These are phyloP conservation scores for Quercus dentata DNA, from an alignment of 306 rosid genomes.

Conservation along the genomic window DNA sequence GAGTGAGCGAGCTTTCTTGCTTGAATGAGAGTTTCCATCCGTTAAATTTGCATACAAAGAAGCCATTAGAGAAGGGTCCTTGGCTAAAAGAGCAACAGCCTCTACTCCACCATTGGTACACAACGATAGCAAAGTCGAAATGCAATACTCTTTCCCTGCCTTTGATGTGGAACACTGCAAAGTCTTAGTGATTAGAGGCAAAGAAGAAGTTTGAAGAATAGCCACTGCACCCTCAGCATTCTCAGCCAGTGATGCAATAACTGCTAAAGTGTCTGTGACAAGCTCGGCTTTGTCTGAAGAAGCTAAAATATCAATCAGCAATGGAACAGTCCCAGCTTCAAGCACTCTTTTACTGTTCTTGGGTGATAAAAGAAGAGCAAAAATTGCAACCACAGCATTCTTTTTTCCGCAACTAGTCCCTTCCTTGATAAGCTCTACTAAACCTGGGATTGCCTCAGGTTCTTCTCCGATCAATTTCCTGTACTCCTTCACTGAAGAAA, in stretches of 20 bases:
- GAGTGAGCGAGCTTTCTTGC: slow-evolving; percentile 66
- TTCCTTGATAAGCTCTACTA: slow-evolving; percentile 50
- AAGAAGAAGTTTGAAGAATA: slow-evolving; percentile 28
- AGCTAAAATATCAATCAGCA: slow-evolving; percentile 40
- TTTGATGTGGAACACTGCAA: slow-evolving; percentile 25
- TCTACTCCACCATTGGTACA: slow-evolving; percentile 54
- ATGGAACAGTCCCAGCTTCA: slow-evolving; percentile 46
- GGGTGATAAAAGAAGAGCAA: slow-evolving; percentile 51
- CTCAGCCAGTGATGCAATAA: slow-evolving; percentile 58
- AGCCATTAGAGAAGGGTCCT: slow-evolving; percentile 48
- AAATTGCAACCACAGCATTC: slow-evolving; percentile 72
- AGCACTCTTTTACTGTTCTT: slow-evolving; percentile 47
- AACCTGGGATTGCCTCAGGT: slow-evolving; percentile 42
- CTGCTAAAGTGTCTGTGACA: slow-evolving; percentile 47
- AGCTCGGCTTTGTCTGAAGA: slow-evolving; percentile 47
- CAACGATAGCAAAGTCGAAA: slow-evolving; percentile 52
- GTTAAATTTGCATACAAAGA: slow-evolving; percentile 53
- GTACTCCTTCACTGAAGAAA: slow-evolving; percentile 49
- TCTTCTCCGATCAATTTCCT: slow-evolving; percentile 58
- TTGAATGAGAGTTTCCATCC: slow-evolving; percentile 48
- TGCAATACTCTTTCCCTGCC: slow-evolving; percentile 56
- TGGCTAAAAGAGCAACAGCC: slow-evolving; percentile 45
- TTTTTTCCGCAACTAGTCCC: slow-evolving; percentile 69
- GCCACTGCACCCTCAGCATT: slow-evolving; percentile 47
- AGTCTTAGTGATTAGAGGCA: slow-evolving; percentile 29